Percentiles rank a stretch among this genome's conserved stretches.
Evolutionary conservation across 805 yeast species (phyloP).

Genomic region (Teunomyces aglyptinius): DNA sequence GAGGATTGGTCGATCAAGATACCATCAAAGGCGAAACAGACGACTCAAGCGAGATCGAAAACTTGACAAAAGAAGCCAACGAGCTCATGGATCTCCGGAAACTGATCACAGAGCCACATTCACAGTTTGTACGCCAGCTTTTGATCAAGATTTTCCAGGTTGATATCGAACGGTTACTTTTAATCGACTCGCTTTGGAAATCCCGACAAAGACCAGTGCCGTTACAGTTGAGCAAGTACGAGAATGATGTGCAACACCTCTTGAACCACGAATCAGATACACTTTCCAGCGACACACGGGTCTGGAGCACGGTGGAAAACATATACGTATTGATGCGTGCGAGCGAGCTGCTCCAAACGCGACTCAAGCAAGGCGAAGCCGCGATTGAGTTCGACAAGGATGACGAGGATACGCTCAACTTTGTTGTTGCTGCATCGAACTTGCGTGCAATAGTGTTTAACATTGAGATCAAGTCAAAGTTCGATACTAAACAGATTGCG

Average conservation of each 20-base stretch:
- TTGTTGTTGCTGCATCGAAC: conserved; percentile 84
- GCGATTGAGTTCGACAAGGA: conserved; percentile 83
- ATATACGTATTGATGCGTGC: conserved; percentile 55
- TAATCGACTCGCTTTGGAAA: conserved; percentile 77
- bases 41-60: conserved; percentile 61
- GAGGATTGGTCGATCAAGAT: conserved; percentile 11
- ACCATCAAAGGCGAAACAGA: conserved; percentile 50
- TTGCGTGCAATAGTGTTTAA: conserved; percentile 68
- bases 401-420: conserved; percentile 85
- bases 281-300: conserved; percentile 33
- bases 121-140: conserved; percentile 38
- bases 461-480: conserved; percentile 70
- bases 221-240: conserved; percentile 34
- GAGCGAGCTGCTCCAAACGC: conserved; percentile 46
- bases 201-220: conserved; percentile 68
- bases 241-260: conserved; percentile 9
- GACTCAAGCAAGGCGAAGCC: conserved; percentile 41
- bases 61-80: conserved; percentile 63
- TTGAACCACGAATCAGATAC: conserved; percentile 9
- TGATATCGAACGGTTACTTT: conserved; percentile 76
- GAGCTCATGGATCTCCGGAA: conserved; percentile 48
- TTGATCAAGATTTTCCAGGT: conserved; percentile 58
- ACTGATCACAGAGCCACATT: conserved; percentile 12
- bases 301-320: conserved; percentile 66
- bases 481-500: conserved; percentile 90